These are phyloP conservation scores for Quercus bicolor DNA, from an alignment of 306 rosid genomes.

Conservation along the genomic window DNA sequence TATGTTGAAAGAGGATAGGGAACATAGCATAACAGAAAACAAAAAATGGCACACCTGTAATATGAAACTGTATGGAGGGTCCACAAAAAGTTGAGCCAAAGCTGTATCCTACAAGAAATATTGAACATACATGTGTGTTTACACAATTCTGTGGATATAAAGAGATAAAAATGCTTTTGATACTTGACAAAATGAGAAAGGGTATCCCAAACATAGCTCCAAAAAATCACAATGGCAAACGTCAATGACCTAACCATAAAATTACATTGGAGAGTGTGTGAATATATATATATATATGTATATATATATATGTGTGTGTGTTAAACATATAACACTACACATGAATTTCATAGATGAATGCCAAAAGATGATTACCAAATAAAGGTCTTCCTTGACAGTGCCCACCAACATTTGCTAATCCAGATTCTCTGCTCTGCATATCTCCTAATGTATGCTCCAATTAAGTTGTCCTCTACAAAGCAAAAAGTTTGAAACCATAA, in stretches of 20 bases:
- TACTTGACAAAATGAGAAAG: background rate
- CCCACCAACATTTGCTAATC: slow-evolving; percentile 15
- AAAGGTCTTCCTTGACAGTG: slow-evolving; percentile 36
- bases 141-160: background rate
- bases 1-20: too few relatives aligned
- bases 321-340: background rate
- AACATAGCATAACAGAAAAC: too few relatives aligned
- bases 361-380: slow-evolving; percentile 38
- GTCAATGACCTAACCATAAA: background rate
- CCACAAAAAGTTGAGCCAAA: slow-evolving; percentile 22
- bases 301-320: too few relatives aligned
- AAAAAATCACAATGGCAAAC: background rate
- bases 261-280: background rate
- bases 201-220: background rate
- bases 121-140: background rate
- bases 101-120: slow-evolving; percentile 36
- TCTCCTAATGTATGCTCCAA: slow-evolving; percentile 56
- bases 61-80: slow-evolving; percentile 44
- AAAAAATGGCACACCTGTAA: too few relatives aligned
- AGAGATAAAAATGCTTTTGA: background rate
- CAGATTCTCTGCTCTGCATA: slow-evolving; percentile 38
- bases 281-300: too few relatives aligned
- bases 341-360: background rate
- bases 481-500: slow-evolving; percentile 8
- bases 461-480: slow-evolving; percentile 48